Percentiles rank a stretch among this genome's conserved stretches.
Conservation (phyloP, 139 green algal species). For the Micractinium conductrix region DNA sequence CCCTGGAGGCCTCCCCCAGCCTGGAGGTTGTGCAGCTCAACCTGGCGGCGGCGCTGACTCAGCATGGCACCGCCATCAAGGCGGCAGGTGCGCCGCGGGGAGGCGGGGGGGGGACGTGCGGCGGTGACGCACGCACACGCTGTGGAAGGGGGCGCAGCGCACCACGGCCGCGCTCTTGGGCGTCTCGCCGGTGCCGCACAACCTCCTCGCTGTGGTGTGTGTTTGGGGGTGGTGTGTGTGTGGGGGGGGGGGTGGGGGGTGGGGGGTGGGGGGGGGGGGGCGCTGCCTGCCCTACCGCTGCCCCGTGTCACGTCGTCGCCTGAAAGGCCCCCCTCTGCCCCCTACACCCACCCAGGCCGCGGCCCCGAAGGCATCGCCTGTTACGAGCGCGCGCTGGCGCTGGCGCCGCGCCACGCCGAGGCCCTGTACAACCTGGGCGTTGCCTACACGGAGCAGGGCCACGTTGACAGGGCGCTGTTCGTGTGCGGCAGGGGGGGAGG, state of each 20-base stretch:
- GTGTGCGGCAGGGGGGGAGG: conserved; percentile 45
- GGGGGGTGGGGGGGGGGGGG: too few relatives aligned
- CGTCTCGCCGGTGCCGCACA: too few relatives aligned
- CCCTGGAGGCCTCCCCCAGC: conserved; percentile 70
- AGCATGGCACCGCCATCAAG: conserved; percentile 79
- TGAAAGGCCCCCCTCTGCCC: background rate
- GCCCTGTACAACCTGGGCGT: conserved; percentile 98
- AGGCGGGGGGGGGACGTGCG: too few relatives aligned
- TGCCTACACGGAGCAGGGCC: conserved; percentile 69
- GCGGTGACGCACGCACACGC: too few relatives aligned
- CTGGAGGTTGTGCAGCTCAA: conserved; percentile 67
- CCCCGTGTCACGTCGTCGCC: too few relatives aligned
- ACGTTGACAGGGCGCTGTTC: conserved; percentile 85
- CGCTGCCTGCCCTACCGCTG: too few relatives aligned
- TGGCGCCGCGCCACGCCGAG: conserved; percentile 73
- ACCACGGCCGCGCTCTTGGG: too few relatives aligned
- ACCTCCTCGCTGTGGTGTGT: too few relatives aligned
- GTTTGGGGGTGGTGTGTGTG: too few relatives aligned
- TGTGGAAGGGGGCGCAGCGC: too few relatives aligned
- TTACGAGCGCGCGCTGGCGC: conserved; percentile 76
- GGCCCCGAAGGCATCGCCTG: conserved; percentile 53
- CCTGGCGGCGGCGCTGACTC: conserved; percentile 86
- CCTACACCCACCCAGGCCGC: background rate
- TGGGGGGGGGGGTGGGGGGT: too few relatives aligned
- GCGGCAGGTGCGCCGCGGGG: conserved; percentile 45